Evolutionary conservation across 2,329 filamentous ascomycete genomes (phyloP).

Genomic region (Diaporthe citrichinensis): DNA sequence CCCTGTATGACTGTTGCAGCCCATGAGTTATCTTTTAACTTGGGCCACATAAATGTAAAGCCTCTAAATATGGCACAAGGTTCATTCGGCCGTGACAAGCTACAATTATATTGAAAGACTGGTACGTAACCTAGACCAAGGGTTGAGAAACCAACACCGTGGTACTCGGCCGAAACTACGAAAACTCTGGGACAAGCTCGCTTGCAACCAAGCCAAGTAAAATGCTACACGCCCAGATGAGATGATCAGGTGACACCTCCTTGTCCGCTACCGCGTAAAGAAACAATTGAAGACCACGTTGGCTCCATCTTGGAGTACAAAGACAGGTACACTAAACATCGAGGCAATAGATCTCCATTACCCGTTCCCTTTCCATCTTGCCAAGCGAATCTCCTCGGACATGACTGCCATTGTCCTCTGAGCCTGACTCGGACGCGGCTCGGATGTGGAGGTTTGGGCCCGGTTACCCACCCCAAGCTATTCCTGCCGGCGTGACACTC

Average conservation of each 20-base stretch:
- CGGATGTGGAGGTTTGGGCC: neutral
- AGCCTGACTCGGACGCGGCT: conserved; percentile 8
- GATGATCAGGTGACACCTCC: neutral
- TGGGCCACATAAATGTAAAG: fast-evolving
- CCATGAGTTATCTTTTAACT: too few relatives aligned
- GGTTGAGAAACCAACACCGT: neutral
- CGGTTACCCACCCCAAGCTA: neutral
- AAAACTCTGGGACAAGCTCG: too few relatives aligned
- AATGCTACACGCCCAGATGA: neutral
- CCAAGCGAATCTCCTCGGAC: neutral
- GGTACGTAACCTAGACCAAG: neutral
- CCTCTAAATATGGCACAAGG: fast-evolving
- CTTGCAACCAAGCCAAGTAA: neutral
- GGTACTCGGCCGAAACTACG: too few relatives aligned
- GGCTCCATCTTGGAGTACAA: neutral
- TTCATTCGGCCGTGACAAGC: too few relatives aligned
- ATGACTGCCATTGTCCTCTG: conserved; percentile 1
- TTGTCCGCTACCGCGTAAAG: neutral
- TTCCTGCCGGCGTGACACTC: neutral
- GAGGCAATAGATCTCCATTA: neutral
- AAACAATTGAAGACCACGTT: too few relatives aligned
- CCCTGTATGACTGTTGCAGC: too few relatives aligned
- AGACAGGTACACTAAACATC: neutral
- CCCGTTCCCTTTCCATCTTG: neutral
- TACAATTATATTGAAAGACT: too few relatives aligned